These are phyloP conservation scores for Aspergillus fumigatiaffinis DNA, from an alignment of 2,329 filamentous ascomycete genomes.

Conservation along the genomic window DNA sequence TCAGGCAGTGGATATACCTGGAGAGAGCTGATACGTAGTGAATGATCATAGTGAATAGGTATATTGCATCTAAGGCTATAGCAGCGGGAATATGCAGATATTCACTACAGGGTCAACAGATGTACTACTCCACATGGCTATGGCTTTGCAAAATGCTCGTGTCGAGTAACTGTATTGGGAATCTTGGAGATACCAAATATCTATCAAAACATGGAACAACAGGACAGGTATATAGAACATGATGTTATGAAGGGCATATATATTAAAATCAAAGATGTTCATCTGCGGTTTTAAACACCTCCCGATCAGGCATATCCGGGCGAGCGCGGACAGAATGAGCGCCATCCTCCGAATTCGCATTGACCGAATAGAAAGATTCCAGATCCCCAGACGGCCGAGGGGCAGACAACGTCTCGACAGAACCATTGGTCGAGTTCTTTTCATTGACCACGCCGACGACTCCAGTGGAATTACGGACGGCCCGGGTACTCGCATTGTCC, in stretches of 20 bases:
- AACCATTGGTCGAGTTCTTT: conserved; percentile 17
- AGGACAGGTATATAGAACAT: too few species aligned
- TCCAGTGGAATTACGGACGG: conserved; percentile 25
- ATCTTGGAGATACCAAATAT: not conserved
- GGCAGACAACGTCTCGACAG: conserved; percentile 23
- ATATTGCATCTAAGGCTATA: too few species aligned
- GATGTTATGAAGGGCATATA: not conserved
- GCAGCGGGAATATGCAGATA: too few species aligned
- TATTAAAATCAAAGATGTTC: conserved; percentile 12
- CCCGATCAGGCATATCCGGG: conserved; percentile 26
- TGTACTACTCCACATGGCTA: too few species aligned
- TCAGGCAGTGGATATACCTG: too few species aligned
- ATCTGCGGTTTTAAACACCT: conserved; percentile 28
- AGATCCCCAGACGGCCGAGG: conserved; percentile 8
- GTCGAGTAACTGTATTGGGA: too few species aligned
- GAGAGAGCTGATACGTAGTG: too few species aligned
- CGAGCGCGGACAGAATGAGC: conserved; percentile 11
- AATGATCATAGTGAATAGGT: too few species aligned
- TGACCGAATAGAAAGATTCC: conserved; percentile 6
- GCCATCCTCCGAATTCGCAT: conserved; percentile 2
- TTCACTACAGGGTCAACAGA: too few species aligned
- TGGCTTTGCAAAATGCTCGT: too few species aligned
- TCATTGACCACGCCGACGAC: conserved; percentile 19
- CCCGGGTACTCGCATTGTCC: conserved; percentile 29
- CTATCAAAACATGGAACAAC: not conserved